These are phyloP conservation scores for Salix arbutifolia DNA, from an alignment of 345 rosid species.

Conservation along the genomic window DNA sequence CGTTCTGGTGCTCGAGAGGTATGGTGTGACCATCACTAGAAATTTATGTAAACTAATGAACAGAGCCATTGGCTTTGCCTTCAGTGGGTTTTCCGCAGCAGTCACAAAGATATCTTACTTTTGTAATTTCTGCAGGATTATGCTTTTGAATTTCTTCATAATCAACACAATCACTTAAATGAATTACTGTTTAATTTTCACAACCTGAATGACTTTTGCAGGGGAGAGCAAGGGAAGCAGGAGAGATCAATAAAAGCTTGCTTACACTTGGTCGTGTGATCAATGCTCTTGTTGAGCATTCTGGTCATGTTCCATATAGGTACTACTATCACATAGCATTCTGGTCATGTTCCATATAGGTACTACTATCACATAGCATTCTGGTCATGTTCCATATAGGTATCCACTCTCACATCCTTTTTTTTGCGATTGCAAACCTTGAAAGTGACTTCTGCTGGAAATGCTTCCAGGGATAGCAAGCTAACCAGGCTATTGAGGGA, in stretches of 20 bases:
- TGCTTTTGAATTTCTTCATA: slow-evolving; percentile 15
- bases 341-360: slow-evolving; percentile 96
- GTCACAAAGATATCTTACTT: neutral
- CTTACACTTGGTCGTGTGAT: slow-evolving; percentile 98
- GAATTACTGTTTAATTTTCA: neutral
- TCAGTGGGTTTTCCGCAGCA: neutral
- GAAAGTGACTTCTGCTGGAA: slow-evolving; percentile 4
- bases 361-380: slow-evolving; percentile 27
- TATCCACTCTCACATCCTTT: slow-evolving; percentile 3
- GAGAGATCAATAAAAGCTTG: slow-evolving; percentile 96
- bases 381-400: slow-evolving; percentile 86
- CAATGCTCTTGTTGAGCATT: slow-evolving; percentile 95
- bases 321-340: slow-evolving; percentile 27
- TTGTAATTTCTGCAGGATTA: slow-evolving; percentile 14
- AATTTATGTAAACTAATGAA: neutral
- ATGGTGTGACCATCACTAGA: slow-evolving; percentile 12
- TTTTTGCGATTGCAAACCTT: neutral
- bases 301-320: slow-evolving; percentile 98
- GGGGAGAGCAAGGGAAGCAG: slow-evolving; percentile 99
- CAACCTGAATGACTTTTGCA: slow-evolving; percentile 31
- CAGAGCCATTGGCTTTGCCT: neutral
- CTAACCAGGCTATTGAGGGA: slow-evolving; percentile 94
- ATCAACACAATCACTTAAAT: neutral
- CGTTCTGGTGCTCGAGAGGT: slow-evolving; percentile 99
- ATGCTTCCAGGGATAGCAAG: slow-evolving; percentile 81